phyloP scores from a whole-genome alignment of 2,329 filamentous ascomycete genomes.

The Cladorrhinum sp. region DNA sequence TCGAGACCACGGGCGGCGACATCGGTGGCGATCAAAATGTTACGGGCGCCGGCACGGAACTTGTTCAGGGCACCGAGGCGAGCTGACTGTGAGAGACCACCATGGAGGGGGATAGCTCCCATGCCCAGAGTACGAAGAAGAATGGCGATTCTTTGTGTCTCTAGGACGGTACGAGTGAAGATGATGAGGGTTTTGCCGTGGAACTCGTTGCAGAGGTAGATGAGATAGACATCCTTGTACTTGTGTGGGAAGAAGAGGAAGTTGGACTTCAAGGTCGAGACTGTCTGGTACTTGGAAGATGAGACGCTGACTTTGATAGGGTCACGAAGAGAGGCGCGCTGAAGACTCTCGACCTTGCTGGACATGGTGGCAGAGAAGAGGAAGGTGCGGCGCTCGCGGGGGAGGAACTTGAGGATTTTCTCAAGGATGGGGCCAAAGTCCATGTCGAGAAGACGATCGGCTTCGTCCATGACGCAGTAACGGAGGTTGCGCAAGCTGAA shows the following conservation, averaged over 20 bases:
- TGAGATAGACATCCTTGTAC: constrained; percentile 85
- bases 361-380: constrained; percentile 95
- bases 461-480: constrained; percentile 93
- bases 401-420: constrained; percentile 87
- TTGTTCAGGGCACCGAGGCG: constrained; percentile 87
- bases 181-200: constrained; percentile 83
- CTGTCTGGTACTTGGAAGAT: constrained; percentile 83
- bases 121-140: constrained; percentile 82
- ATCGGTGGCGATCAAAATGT: constrained; percentile 89
- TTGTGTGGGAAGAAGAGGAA: constrained; percentile 84
- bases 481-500: constrained; percentile 76
- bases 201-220: constrained; percentile 82
- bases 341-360: constrained; percentile 87
- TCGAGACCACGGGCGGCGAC: constrained; percentile 91
- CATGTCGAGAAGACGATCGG: constrained; percentile 85
- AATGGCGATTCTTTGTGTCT: constrained; percentile 82
- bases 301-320: constrained; percentile 81
- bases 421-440: constrained; percentile 92
- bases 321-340: constrained; percentile 82
- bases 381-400: constrained; percentile 73
- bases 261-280: constrained; percentile 80
- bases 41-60: constrained; percentile 74
- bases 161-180: constrained; percentile 88
- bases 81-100: constrained; percentile 82
- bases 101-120: constrained; percentile 87